Percentiles rank a stretch among this genome's conserved stretches.
These are phyloP conservation scores for Magnusiomyces suaveolens DNA, from an alignment of 1,139 yeast genomes.

Conservation along the genomic window DNA sequence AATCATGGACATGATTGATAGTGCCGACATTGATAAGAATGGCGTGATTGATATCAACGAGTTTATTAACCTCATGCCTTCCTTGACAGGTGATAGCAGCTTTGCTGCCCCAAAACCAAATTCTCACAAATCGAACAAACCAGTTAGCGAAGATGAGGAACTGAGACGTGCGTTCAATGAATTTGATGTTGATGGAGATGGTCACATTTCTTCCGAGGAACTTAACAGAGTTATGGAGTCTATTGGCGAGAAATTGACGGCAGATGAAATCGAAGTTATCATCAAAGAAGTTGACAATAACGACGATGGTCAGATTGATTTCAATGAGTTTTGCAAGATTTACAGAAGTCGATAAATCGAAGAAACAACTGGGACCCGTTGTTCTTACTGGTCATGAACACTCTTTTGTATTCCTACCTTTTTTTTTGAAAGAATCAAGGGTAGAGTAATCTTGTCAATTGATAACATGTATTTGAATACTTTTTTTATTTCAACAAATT, in stretches of 20 bases:
- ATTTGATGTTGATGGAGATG: slow-evolving; percentile 78
- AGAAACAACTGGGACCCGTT: too few species aligned
- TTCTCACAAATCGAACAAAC: neutral
- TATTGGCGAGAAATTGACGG: slow-evolving; percentile 90
- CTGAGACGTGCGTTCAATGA: slow-evolving; percentile 96
- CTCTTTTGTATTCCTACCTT: too few species aligned
- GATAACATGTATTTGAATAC: too few species aligned
- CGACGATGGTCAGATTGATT: slow-evolving; percentile 92
- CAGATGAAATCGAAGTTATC: slow-evolving; percentile 95
- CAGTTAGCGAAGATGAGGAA: slow-evolving; percentile 51
- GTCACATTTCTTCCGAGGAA: slow-evolving; percentile 91
- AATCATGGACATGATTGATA: slow-evolving; percentile 91
- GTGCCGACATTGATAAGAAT: slow-evolving; percentile 54
- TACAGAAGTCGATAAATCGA: neutral
- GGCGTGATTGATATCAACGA: slow-evolving; percentile 51
- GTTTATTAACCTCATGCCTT: slow-evolving; percentile 50
- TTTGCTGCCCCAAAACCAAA: neutral
- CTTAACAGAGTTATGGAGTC: slow-evolving; percentile 92
- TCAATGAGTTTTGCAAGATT: slow-evolving; percentile 57
- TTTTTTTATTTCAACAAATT: too few species aligned
- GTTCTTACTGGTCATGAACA: too few species aligned
- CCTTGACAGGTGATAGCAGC: neutral
- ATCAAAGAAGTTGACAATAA: slow-evolving; percentile 76
- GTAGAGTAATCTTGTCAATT: too few species aligned
- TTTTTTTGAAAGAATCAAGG: too few species aligned